Evolutionary conservation across 2,329 filamentous ascomycete species (phyloP).

Genomic region (Rhynchosporium agropyri): DNA sequence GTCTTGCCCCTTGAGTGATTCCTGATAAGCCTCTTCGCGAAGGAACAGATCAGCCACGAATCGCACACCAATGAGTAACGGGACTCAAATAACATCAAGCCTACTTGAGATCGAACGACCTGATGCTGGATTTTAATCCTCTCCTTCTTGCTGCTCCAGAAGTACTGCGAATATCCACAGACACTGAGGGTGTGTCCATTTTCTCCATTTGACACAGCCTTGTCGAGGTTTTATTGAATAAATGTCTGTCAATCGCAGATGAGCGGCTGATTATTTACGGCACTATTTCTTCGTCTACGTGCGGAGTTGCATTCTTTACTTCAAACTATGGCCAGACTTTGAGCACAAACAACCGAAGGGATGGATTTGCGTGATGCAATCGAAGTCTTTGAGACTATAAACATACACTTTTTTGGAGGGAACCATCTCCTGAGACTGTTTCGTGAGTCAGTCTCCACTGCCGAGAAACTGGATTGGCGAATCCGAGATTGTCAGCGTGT

Average conservation of each 20-base stretch:
- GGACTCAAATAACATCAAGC: no score
- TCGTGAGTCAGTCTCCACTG: background rate
- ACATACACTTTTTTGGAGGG: background rate
- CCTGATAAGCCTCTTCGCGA: no score
- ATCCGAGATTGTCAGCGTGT: background rate
- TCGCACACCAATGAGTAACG: no score
- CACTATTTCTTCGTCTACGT: background rate
- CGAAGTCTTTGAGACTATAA: background rate
- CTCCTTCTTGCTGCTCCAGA: background rate
- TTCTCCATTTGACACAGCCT: constrained; percentile 8
- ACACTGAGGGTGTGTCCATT: background rate
- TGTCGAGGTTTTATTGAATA: background rate
- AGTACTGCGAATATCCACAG: background rate
- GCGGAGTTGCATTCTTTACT: background rate
- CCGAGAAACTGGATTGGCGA: background rate
- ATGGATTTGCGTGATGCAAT: background rate
- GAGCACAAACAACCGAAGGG: background rate
- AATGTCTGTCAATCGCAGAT: background rate
- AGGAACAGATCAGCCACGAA: no score
- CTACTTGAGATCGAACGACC: no score
- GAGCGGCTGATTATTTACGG: background rate
- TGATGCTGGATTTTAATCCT: background rate
- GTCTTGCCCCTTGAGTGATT: no score
- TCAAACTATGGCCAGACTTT: background rate
- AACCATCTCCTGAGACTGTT: background rate